A percentile compares a stretch with the other conserved stretches of the same genome.
phyloP scores from a whole-genome alignment of 768 basidiomycete species.

The Russula brevipes region DNA sequence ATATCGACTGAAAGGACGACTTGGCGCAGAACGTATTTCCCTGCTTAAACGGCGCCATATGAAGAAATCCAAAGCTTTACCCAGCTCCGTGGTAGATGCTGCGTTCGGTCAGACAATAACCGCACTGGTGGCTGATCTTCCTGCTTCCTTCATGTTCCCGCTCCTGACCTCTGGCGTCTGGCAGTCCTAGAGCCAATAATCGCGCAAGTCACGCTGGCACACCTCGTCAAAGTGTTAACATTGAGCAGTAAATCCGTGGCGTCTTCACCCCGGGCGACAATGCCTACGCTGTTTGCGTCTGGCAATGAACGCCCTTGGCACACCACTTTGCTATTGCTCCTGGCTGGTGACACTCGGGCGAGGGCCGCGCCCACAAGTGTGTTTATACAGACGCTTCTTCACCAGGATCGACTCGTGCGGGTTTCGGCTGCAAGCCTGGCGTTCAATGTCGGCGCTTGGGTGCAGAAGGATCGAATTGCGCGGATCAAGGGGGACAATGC shows the following conservation, averaged over 20 bases:
- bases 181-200: constrained; percentile 54
- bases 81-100: constrained; percentile 27
- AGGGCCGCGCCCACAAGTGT: constrained; percentile 42
- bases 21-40: constrained; percentile 43
- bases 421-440: constrained; percentile 78
- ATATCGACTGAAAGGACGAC: constrained; percentile 46
- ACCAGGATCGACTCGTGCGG: constrained; percentile 61
- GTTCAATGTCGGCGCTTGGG: constrained; percentile 64
- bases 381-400: constrained; percentile 62
- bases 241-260: constrained; percentile 31
- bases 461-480: constrained; percentile 59
- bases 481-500: constrained; percentile 31
- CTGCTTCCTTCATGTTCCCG: constrained; percentile 63
- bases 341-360: constrained; percentile 36
- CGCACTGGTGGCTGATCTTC: constrained; percentile 34
- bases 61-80: constrained; percentile 22
- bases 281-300: constrained; percentile 59
- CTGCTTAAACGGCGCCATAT: constrained; percentile 35
- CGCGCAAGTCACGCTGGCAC: constrained; percentile 21
- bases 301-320: constrained; percentile 62
- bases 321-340: constrained; percentile 37
- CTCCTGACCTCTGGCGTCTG: constrained; percentile 74
- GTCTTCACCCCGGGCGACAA: constrained; percentile 39
- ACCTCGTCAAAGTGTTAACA: constrained; percentile 43
- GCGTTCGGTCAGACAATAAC: constrained; percentile 39